Evolutionary conservation across 148 eudicot species (phyloP), one percentile per base, ranked within the genome.

Genomic region (Cornus controversa): DNA sequence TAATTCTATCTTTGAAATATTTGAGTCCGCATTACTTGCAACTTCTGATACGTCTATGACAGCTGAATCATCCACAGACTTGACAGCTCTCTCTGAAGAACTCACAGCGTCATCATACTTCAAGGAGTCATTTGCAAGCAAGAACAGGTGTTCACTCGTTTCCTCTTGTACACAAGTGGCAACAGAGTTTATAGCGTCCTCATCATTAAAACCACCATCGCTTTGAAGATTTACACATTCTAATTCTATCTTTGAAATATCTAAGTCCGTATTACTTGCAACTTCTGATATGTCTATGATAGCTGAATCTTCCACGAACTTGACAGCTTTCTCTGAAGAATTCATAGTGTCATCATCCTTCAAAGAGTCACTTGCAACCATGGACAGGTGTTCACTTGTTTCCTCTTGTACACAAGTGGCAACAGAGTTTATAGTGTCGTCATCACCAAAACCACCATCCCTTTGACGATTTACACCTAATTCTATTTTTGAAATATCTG

Each of bases 261-360:
- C 26, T 36, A 68, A 1, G 63, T 67, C 34, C 25, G 67, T 28
- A 54, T 37, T 11, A 11, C 28, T 4, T 45, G 60, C 34, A 53
- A 67, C 66, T 67, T 67, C 76, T 31, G 72, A 10, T 16, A 66
- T 25, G 36, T 54, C 16, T 73, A 31, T 18, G 23, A 20, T 37
- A 25, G 8, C 74, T 16, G 69, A 53, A 53, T 67, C 62, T 23
- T 72, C 64, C 22, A 2, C 40, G 13, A 65, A 66, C 22, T 72
- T 66, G 6, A 72, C 29, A 11, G 60, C 71, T 67, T 58, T 37
- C 68, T 65, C 65, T 34, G 78, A 72, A 58, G 20, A 65, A 47
- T 24, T 13, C 13, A 1, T 42, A 5, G 69, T 26, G 9, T 77
- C 62, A 25, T 72, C 76, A 34, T 71, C 54, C n/a, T 62, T 73